These are phyloP conservation scores for Tephrocybe sp. DNA, from an alignment of 768 basidiomycete species.

Conservation along the genomic window DNA sequence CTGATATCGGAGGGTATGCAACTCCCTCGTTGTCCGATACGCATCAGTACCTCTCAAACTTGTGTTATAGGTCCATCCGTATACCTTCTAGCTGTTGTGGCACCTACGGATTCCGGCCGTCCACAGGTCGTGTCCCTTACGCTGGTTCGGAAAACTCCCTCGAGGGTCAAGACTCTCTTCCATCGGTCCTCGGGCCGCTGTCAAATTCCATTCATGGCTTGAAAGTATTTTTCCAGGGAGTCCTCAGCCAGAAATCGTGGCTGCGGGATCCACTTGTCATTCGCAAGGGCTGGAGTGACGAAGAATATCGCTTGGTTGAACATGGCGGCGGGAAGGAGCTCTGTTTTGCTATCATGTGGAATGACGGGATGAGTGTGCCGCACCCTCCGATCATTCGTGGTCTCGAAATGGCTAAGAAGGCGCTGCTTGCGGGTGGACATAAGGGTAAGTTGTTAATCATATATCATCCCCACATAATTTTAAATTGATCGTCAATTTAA, in stretches of 20 bases:
- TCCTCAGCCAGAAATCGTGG: conserved; percentile 65
- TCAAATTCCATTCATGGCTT: conserved; percentile 56
- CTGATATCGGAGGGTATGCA: conserved; percentile 74
- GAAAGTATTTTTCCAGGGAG: conserved; percentile 61
- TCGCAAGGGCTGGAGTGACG: conserved; percentile 59
- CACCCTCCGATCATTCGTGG: conserved; percentile 66
- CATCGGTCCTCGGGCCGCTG: conserved; percentile 75
- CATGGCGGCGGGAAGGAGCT: conserved; percentile 50
- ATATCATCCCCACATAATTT: not conserved
- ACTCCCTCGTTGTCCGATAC: not conserved
- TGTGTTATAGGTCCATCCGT: conserved; percentile 67
- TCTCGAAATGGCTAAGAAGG: conserved; percentile 51
- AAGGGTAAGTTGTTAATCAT: conserved; percentile 39
- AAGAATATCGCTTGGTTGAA: conserved; percentile 56
- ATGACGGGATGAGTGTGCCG: conserved; percentile 58
- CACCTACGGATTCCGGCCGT: conserved; percentile 69
- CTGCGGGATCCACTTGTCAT: conserved; percentile 56
- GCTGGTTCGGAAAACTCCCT: conserved; percentile 60
- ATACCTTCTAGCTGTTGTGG: conserved; percentile 69
- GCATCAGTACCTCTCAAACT: too few relatives aligned
- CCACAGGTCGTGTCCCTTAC: conserved; percentile 69
- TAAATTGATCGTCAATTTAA: not conserved
- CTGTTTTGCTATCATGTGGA: conserved; percentile 64
- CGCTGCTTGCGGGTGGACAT: conserved; percentile 62
- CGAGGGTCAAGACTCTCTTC: conserved; percentile 69